These are phyloP conservation scores for Suillus subluteus DNA, from an alignment of 768 basidiomycete species.

Conservation along the genomic window DNA sequence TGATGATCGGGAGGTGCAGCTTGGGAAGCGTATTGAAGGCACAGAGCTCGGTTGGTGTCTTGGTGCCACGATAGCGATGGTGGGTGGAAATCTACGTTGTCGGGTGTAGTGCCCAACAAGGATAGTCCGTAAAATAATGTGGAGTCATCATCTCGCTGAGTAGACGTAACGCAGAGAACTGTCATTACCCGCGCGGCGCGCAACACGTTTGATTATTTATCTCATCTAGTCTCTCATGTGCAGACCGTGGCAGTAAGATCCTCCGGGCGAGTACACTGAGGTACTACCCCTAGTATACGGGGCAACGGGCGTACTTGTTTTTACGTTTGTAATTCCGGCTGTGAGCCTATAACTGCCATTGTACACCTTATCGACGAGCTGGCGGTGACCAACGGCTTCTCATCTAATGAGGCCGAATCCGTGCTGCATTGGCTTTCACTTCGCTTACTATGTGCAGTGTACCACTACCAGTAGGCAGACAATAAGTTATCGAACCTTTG, in stretches of 20 bases:
- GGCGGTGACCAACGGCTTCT: too few relatives aligned
- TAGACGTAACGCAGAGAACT: too few relatives aligned
- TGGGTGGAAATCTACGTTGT: slow-evolving; percentile 64
- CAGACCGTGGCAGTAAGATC: background rate
- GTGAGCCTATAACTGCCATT: background rate
- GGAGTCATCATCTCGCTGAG: background rate
- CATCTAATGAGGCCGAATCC: too few relatives aligned
- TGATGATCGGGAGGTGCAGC: slow-evolving; percentile 63
- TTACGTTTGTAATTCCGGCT: background rate
- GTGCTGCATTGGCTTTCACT: too few relatives aligned
- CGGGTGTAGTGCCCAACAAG: slow-evolving; percentile 26
- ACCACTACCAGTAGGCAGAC: too few relatives aligned
- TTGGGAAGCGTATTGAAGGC: slow-evolving; percentile 86
- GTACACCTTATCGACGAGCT: too few relatives aligned
- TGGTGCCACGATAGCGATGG: slow-evolving; percentile 80
- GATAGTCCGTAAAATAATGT: background rate
- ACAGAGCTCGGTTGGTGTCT: slow-evolving; percentile 96
- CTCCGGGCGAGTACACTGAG: background rate
- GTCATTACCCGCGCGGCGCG: background rate
- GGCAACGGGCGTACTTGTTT: background rate
- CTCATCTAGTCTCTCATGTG: background rate
- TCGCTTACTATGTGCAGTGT: too few relatives aligned
- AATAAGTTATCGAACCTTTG: too few relatives aligned
- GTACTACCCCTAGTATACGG: background rate
- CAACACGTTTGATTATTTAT: background rate